phyloP scores from a whole-genome alignment of 768 basidiomycete species.

The Tulasnella sp. region DNA sequence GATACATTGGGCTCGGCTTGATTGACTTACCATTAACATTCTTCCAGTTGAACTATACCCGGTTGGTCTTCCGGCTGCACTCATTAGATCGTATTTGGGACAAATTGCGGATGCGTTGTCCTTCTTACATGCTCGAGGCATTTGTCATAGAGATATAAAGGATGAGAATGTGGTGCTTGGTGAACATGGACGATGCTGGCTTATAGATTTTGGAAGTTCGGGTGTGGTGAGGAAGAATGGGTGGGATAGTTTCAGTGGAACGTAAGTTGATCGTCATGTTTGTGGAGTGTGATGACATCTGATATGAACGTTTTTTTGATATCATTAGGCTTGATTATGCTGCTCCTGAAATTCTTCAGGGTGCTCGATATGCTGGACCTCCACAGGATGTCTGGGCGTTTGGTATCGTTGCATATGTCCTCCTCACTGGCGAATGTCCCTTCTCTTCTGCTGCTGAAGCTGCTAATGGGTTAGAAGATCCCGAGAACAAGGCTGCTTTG shows the following conservation, averaged over 20 bases:
- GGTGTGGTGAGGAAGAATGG: slow-evolving; percentile 70
- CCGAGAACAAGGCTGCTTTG: slow-evolving; percentile 22
- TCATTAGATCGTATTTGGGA: slow-evolving; percentile 73
- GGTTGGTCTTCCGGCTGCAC: slow-evolving; percentile 60
- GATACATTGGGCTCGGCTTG: too few relatives aligned
- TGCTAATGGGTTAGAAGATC: slow-evolving; percentile 53
- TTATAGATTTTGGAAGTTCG: slow-evolving; percentile 96
- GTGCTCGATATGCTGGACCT: slow-evolving; percentile 88
- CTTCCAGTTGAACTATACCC: slow-evolving; percentile 66
- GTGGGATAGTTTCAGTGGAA: slow-evolving; percentile 89
- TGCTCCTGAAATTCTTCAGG: slow-evolving; percentile 88
- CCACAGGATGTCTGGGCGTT: slow-evolving; percentile 99
- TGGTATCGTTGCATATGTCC: slow-evolving; percentile 91
- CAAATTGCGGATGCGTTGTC: slow-evolving; percentile 84
- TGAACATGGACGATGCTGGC: slow-evolving; percentile 64
- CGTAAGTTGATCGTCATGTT: slow-evolving; percentile 40
- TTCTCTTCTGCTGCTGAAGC: slow-evolving; percentile 86
- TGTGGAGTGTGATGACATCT: background rate
- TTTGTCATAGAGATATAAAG: slow-evolving; percentile 96
- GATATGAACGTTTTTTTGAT: background rate
- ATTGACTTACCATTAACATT: too few relatives aligned
- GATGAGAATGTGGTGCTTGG: slow-evolving; percentile 88
- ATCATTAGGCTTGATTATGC: slow-evolving; percentile 71
- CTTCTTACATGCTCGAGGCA: slow-evolving; percentile 84
- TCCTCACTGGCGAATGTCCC: slow-evolving; percentile 83